phyloP scores from a whole-genome alignment of 345 rosid species.

The Gossypium longicalyx region DNA sequence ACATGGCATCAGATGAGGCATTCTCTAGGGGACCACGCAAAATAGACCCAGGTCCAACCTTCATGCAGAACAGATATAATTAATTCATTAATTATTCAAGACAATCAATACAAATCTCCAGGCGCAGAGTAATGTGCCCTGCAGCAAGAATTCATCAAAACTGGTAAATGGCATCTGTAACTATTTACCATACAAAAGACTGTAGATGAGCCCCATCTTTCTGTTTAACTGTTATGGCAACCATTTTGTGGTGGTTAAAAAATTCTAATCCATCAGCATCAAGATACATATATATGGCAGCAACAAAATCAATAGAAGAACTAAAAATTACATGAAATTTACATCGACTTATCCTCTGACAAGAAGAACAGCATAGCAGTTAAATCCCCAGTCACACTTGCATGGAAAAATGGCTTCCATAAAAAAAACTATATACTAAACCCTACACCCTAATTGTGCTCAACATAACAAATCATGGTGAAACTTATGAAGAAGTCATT shows the following conservation, averaged over 20 bases:
- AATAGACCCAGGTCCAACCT: conserved; percentile 92
- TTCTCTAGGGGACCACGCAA: conserved; percentile 88
- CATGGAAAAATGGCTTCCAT: background rate
- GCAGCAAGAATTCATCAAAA: background rate
- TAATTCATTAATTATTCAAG: conserved; percentile 11
- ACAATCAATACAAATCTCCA: conserved; percentile 7
- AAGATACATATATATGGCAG: background rate
- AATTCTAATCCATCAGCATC: background rate
- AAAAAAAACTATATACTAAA: background rate
- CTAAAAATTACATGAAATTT: background rate
- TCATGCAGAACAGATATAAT: conserved; percentile 21
- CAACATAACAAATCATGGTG: background rate
- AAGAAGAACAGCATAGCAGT: background rate
- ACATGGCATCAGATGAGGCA: conserved; percentile 79
- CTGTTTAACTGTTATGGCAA: background rate
- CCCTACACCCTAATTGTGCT: background rate
- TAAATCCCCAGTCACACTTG: background rate
- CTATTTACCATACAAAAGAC: background rate
- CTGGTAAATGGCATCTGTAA: background rate
- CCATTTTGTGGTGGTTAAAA: background rate
- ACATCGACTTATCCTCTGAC: background rate
- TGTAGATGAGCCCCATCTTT: background rate
- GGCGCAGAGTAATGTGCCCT: background rate
- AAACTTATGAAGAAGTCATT: background rate
- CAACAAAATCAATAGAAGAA: background rate